Conservation (phyloP, 176 grass and related monocot species). For the Oryza meyeriana region DNA sequence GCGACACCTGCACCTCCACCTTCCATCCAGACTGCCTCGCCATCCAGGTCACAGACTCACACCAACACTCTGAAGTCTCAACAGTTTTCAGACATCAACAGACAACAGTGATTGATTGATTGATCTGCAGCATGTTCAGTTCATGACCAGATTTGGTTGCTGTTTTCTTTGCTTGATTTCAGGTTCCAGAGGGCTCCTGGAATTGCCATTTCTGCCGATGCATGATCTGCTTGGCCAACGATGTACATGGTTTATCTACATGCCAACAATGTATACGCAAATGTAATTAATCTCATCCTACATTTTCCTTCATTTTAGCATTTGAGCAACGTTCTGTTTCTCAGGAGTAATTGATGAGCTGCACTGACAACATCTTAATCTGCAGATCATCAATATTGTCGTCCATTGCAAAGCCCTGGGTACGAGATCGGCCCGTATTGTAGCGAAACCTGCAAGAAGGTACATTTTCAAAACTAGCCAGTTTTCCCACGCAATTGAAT, state of each 20-base stretch:
- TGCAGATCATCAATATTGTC: conserved; percentile 69
- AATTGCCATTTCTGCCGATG: conserved; percentile 78
- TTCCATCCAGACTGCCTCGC: conserved; percentile 74
- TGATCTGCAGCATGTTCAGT: not conserved
- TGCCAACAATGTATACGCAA: conserved; percentile 64
- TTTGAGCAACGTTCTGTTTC: not conserved
- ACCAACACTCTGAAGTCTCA: not conserved
- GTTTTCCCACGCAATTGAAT: no score
- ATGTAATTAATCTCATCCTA: conserved; percentile 47
- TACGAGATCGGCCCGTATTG: conserved; percentile 34
- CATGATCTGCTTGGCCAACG: conserved; percentile 47
- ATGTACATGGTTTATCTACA: conserved; percentile 26
- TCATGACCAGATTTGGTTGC: not conserved
- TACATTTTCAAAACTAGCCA: not conserved
- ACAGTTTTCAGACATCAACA: not conserved
- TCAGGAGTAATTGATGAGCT: not conserved
- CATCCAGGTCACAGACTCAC: conserved; percentile 32
- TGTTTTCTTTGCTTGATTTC: not conserved
- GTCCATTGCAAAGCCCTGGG: conserved; percentile 33
- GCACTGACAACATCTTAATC: not conserved
- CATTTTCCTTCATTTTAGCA: not conserved
- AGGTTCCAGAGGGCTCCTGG: conserved; percentile 69
- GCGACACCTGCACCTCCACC: conserved; percentile 75
- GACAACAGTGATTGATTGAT: not conserved
- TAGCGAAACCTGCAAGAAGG: conserved; percentile 72